phyloP scores from a whole-genome alignment of 108 stramenopile genomes.

The Cyclotella baltica region DNA sequence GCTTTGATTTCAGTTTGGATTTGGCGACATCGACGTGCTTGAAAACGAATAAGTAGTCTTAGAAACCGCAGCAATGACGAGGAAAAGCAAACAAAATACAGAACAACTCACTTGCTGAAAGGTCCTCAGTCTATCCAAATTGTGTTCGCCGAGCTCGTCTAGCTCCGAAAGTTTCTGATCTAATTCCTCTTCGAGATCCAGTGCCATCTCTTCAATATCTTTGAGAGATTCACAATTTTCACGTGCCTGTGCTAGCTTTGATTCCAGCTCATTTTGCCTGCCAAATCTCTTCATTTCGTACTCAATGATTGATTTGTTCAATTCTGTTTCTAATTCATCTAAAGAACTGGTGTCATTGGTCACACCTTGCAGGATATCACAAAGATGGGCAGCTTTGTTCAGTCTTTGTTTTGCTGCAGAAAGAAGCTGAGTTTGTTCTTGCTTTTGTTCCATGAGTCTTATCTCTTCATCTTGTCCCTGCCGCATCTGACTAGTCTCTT shows the following conservation, averaged over 20 bases:
- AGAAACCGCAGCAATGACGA: neutral
- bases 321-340: slow-evolving; percentile 13
- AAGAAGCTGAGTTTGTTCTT: slow-evolving; percentile 14
- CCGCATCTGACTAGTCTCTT: slow-evolving; percentile 57
- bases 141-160: slow-evolving; percentile 12
- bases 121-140: slow-evolving; percentile 4
- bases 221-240: neutral
- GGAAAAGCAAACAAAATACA: neutral
- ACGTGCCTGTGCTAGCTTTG: slow-evolving; percentile 14
- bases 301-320: neutral
- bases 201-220: slow-evolving; percentile 12
- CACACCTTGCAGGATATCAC: neutral
- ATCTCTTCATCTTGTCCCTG: slow-evolving; percentile 78
- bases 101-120: slow-evolving; percentile 18
- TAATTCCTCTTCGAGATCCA: slow-evolving; percentile 54
- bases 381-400: slow-evolving; percentile 9
- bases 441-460: slow-evolving; percentile 54
- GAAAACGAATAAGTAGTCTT: neutral
- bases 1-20: slow-evolving; percentile 12
- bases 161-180: slow-evolving; percentile 54
- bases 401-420: slow-evolving; percentile 21
- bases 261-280: neutral
- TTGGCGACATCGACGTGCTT: slow-evolving; percentile 30
- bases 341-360: slow-evolving; percentile 5
- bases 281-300: neutral